phyloP scores from a whole-genome alignment of 305 asterid species.

The Solanum chacoense region DNA sequence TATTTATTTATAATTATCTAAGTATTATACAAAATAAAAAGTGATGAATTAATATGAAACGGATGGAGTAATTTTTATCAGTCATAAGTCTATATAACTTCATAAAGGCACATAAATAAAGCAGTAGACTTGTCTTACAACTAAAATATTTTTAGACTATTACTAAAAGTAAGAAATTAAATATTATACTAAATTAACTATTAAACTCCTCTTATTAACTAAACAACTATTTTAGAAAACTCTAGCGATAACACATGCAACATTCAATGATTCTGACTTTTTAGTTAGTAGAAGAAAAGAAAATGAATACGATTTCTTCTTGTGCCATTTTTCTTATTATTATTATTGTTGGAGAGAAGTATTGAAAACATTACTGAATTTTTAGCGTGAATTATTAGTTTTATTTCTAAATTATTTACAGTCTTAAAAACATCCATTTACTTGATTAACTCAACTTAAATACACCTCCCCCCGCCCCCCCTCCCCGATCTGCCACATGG shows the following conservation, averaged over 20 bases:
- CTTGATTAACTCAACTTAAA: not conserved
- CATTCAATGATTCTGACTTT: not conserved
- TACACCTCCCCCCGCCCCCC: no score
- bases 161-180: not conserved
- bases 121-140: no score
- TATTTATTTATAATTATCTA: no score
- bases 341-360: no score
- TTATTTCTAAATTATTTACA: no score
- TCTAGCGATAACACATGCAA: not conserved
- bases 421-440: fast-evolving
- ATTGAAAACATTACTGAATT: no score
- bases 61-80: not conserved
- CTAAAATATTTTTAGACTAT: not conserved
- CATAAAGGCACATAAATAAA: not conserved
- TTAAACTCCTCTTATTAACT: not conserved
- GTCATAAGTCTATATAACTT: not conserved
- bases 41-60: no score
- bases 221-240: not conserved
- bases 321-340: not conserved
- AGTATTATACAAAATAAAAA: no score
- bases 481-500: not conserved
- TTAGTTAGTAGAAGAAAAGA: not conserved
- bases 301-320: not conserved
- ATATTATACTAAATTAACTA: not conserved
- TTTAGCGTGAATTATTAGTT: not conserved